Evolutionary conservation across 495 filamentous ascomycete genomes (phyloP), one percentile per base, ranked within the genome.

Genomic region (Hypoxylon lenormandii): DNA sequence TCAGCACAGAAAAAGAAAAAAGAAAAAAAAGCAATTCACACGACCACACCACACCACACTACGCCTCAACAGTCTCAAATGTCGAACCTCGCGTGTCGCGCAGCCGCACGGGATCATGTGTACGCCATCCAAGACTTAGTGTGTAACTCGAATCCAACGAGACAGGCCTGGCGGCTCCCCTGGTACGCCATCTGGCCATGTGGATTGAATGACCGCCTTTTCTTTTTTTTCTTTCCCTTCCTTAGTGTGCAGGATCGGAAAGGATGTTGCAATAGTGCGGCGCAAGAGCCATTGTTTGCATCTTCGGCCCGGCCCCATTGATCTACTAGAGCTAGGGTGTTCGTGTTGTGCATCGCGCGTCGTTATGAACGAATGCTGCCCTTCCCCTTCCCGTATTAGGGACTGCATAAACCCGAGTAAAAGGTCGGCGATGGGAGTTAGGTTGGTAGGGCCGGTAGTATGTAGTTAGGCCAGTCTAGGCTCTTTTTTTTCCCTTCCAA

Each of bases 61-160:
- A 7, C 30, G 30, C 30, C 30, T 33, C 30, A 33, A 33, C 30
- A 33, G 10, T 33, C 60, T 50, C 60, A 2, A 3, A 6, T 65
- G 54, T 60, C 66, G 36, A 54, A 45, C 49, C 67, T 70, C 50
- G 56, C 51, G 49, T 71, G 68, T 71, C 68, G 46, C 58, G 68
- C 68, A 71, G 68, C 62, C 57, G 62, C 58, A 26, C 46, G 51
- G 62, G 62, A 71, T 71, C 68, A 71, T 66, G 68, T 66, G 68
- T 62, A 48, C 30, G 43, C 46, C 21, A 12, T 15, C 55, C 16
- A 36, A 30, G n/a, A 15, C 22, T 22, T 38, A 21, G 7, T 11
- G 46, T 23, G 52, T 15, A 54, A 42, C 11, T 45, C 36, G 16
- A 47, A 47, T 49, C 46, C 53, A 33, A 68, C 45, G 26, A 56